These are phyloP conservation scores for Trametes cinnabarina DNA, from an alignment of 768 basidiomycete genomes.

Conservation along the genomic window DNA sequence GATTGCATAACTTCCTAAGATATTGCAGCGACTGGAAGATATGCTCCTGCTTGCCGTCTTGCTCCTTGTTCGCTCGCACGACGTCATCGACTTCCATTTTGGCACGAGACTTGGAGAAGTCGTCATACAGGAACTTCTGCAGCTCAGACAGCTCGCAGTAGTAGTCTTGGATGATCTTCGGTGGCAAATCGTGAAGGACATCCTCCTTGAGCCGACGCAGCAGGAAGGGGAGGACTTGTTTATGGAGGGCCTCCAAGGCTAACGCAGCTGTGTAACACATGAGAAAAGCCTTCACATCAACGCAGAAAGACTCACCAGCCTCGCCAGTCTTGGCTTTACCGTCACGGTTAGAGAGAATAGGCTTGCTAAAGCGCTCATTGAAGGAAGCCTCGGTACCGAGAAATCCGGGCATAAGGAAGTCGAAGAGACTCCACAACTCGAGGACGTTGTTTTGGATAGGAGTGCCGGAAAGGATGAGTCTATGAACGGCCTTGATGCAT, in stretches of 20 bases:
- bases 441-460: slow-evolving; percentile 99
- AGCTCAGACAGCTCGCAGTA: slow-evolving; percentile 96
- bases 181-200: slow-evolving; percentile 91
- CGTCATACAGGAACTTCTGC: slow-evolving; percentile 92
- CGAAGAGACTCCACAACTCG: slow-evolving; percentile 97
- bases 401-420: slow-evolving; percentile 99
- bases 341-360: slow-evolving; percentile 91
- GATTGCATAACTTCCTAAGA: slow-evolving; percentile 95
- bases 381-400: slow-evolving; percentile 93
- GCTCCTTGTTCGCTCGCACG: slow-evolving; percentile 46
- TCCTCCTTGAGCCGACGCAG: slow-evolving; percentile 96
- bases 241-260: slow-evolving; percentile 94
- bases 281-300: no score
- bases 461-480: slow-evolving; percentile 92
- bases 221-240: slow-evolving; percentile 98
- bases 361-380: slow-evolving; percentile 94
- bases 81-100: slow-evolving; percentile 61
- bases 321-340: slow-evolving; percentile 94
- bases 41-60: slow-evolving; percentile 62
- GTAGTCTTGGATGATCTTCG: slow-evolving; percentile 99
- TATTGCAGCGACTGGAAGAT: slow-evolving; percentile 98
- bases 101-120: slow-evolving; percentile 82
- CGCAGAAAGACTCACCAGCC: slow-evolving; percentile 79
- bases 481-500: slow-evolving; percentile 83
- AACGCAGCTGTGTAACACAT: slow-evolving; percentile 62